Percentiles rank a stretch among this genome's conserved stretches.
Evolutionary conservation across 768 basidiomycete genomes (phyloP).

Genomic region (Tricholoma terreum): DNA sequence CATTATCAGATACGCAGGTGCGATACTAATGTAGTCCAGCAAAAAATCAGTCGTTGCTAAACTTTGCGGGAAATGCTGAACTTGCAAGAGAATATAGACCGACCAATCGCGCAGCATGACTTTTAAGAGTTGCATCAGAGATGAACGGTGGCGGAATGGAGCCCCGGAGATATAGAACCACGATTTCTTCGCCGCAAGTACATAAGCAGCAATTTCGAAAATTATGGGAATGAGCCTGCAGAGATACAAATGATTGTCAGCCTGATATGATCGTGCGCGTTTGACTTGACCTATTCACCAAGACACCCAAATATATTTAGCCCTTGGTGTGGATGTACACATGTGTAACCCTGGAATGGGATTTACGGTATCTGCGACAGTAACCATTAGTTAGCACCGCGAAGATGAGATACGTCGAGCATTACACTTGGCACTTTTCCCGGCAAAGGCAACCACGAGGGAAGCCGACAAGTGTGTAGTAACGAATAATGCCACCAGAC

Average conservation of each 20-base stretch:
- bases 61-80: neutral
- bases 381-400: neutral
- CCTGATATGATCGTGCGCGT: neutral
- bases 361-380: neutral
- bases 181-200: neutral
- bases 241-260: neutral
- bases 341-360: neutral
- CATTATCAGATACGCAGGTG: neutral
- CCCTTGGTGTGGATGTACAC: neutral
- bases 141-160: neutral
- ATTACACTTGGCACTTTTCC: neutral
- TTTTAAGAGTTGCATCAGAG: neutral
- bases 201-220: neutral
- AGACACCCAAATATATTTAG: neutral
- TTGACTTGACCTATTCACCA: neutral
- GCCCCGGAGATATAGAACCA: neutral
- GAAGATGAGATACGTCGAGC: neutral
- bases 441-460: neutral
- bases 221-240: neutral
- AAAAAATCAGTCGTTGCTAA: neutral
- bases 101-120: neutral
- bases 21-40: neutral
- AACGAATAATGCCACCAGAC: neutral
- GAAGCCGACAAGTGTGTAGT: neutral
- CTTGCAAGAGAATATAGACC: neutral